Percentiles rank a stretch among this genome's conserved stretches.
These are phyloP conservation scores for Talinum fruticosum DNA, from an alignment of 148 eudicot species.

Conservation along the genomic window DNA sequence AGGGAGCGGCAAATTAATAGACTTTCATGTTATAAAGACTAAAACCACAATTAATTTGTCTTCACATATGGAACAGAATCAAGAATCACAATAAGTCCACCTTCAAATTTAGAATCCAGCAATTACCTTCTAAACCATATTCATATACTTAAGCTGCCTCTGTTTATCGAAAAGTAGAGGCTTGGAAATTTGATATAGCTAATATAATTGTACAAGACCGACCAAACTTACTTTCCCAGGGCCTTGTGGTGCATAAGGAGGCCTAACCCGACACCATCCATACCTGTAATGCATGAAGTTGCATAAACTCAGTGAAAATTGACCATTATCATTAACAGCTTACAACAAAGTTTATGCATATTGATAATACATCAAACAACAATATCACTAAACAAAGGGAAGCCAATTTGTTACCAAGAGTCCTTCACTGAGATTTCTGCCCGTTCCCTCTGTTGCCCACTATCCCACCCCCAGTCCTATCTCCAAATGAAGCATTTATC, in stretches of 20 bases:
- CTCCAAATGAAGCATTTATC: not conserved
- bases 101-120: not conserved
- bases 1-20: not conserved
- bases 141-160: not conserved
- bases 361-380: constrained; percentile 2
- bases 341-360: not conserved
- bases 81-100: not conserved
- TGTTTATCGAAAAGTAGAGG: not conserved
- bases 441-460: not conserved
- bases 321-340: not conserved
- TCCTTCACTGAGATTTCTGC: not conserved
- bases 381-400: not conserved
- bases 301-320: not conserved
- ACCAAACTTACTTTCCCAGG: constrained; percentile 69
- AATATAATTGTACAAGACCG: constrained; percentile 10
- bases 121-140: not conserved
- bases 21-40: not conserved
- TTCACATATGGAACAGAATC: not conserved
- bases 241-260: constrained; percentile 83
- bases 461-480: not conserved
- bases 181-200: not conserved
- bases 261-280: constrained; percentile 95
- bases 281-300: constrained; percentile 46
- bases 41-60: not conserved
- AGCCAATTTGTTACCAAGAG: not conserved